phyloP scores from a whole-genome alignment of 495 filamentous ascomycete genomes.

The Cercophora sp. region DNA sequence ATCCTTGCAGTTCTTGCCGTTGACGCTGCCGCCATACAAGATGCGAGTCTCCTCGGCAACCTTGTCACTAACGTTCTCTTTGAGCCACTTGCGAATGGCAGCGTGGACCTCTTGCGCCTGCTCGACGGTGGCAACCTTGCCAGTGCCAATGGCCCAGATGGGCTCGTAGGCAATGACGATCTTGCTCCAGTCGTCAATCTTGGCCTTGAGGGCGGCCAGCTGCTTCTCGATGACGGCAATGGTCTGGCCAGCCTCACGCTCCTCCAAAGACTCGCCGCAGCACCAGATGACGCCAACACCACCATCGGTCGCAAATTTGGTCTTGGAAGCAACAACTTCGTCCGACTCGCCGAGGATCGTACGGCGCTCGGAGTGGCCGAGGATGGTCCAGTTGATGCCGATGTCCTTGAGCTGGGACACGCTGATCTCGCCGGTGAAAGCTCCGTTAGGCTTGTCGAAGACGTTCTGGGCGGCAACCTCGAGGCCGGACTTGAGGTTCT shows the following conservation, averaged over 20 bases:
- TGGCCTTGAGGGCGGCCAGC: slow-evolving; percentile 61
- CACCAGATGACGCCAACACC: slow-evolving; percentile 91
- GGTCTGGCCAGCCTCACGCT: slow-evolving; percentile 83
- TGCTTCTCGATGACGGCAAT: slow-evolving; percentile 84
- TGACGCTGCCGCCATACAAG: slow-evolving; percentile 94
- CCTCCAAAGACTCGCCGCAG: slow-evolving; percentile 90
- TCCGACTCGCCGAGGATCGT: slow-evolving; percentile 82
- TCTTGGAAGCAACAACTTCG: slow-evolving; percentile 85
- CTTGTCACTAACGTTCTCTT: slow-evolving; percentile 62
- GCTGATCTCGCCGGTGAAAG: slow-evolving; percentile 94
- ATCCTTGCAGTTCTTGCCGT: slow-evolving; percentile 95
- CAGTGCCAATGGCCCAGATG: slow-evolving; percentile 98
- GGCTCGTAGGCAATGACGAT: slow-evolving; percentile 98
- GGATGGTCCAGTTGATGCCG: slow-evolving; percentile 81
- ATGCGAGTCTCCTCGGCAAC: slow-evolving; percentile 78
- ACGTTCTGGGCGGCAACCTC: slow-evolving; percentile 92
- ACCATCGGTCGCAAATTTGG: slow-evolving; percentile 80
- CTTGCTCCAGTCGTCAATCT: slow-evolving; percentile 82
- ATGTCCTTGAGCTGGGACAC: slow-evolving; percentile 84
- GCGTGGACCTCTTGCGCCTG: slow-evolving; percentile 95
- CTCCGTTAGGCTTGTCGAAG: slow-evolving; percentile 93
- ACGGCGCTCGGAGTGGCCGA: slow-evolving; percentile 91
- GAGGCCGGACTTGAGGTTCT: slow-evolving; percentile 60
- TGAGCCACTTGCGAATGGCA: slow-evolving; percentile 86
- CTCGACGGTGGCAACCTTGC: slow-evolving; percentile 90